Evolutionary conservation across 2,329 filamentous ascomycete genomes (phyloP).

Genomic region (Fusarium pseudoanthophilum): DNA sequence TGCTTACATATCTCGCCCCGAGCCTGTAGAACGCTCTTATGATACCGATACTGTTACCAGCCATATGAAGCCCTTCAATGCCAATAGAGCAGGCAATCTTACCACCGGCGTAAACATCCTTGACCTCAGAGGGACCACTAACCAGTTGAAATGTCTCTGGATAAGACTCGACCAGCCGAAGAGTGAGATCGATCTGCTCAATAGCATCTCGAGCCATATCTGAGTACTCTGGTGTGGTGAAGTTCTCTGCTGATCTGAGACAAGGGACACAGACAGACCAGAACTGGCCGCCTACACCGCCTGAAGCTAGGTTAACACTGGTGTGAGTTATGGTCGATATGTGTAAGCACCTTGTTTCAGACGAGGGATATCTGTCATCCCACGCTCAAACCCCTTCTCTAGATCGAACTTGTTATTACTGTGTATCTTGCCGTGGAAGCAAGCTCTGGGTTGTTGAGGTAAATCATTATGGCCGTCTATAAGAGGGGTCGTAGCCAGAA

Average conservation of each 20-base stretch:
- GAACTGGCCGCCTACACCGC: background rate
- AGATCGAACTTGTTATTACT: background rate
- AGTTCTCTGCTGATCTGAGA: background rate
- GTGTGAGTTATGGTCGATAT: background rate
- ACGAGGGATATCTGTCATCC: slow-evolving; percentile 12
- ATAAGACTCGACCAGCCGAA: background rate
- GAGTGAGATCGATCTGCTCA: slow-evolving; percentile 4
- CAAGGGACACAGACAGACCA: slow-evolving; percentile 18
- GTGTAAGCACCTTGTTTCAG: background rate
- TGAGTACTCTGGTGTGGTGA: slow-evolving; percentile 1
- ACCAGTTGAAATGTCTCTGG: background rate
- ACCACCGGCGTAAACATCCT: background rate
- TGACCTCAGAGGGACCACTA: background rate
- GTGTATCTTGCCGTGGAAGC: slow-evolving; percentile 1
- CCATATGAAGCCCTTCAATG: background rate
- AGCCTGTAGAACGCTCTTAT: background rate
- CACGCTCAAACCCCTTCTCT: background rate
- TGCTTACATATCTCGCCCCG: slow-evolving; percentile 4
- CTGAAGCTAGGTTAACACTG: background rate
- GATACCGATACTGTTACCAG: background rate
- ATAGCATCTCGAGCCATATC: slow-evolving; percentile 3
- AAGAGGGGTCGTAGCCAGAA: background rate
- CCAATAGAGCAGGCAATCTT: slow-evolving; percentile 4
- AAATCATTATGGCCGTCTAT: slow-evolving; percentile 10
- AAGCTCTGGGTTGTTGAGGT: background rate